These are phyloP conservation scores for Castanea mollissima DNA, from an alignment of 306 rosid species.

Conservation along the genomic window DNA sequence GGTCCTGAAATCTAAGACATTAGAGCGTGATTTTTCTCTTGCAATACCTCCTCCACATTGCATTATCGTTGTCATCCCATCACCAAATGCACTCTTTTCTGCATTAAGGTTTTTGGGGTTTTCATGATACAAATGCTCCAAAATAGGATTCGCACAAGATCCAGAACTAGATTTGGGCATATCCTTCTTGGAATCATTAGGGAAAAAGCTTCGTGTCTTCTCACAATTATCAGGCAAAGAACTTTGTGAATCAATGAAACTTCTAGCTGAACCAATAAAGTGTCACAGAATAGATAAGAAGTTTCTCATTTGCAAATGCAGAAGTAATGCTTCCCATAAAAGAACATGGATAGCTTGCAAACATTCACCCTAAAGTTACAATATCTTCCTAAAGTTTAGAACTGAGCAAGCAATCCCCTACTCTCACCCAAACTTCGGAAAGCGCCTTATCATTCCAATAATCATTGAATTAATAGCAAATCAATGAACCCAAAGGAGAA, in stretches of 20 bases:
- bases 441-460: too few species aligned
- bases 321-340: conserved; percentile 7
- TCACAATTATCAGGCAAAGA: conserved; percentile 32
- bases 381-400: too few species aligned
- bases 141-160: conserved; percentile 30
- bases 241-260: conserved; percentile 25
- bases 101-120: conserved; percentile 25
- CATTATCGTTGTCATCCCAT: conserved; percentile 5
- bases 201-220: conserved; percentile 8
- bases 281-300: background rate
- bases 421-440: too few species aligned
- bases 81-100: conserved; percentile 27
- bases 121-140: conserved; percentile 22
- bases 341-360: too few species aligned
- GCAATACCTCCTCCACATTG: conserved; percentile 34
- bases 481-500: too few species aligned
- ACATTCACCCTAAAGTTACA: too few species aligned
- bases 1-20: too few species aligned
- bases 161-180: conserved; percentile 10
- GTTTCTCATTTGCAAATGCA: background rate
- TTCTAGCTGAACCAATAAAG: conserved; percentile 31
- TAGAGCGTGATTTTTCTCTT: conserved; percentile 20
- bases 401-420: too few species aligned
- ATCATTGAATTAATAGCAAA: too few species aligned
- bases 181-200: conserved; percentile 32